Evolutionary conservation across 1,284 basidiomycete genomes (phyloP).

Genomic region (Spongiforma sp.): DNA sequence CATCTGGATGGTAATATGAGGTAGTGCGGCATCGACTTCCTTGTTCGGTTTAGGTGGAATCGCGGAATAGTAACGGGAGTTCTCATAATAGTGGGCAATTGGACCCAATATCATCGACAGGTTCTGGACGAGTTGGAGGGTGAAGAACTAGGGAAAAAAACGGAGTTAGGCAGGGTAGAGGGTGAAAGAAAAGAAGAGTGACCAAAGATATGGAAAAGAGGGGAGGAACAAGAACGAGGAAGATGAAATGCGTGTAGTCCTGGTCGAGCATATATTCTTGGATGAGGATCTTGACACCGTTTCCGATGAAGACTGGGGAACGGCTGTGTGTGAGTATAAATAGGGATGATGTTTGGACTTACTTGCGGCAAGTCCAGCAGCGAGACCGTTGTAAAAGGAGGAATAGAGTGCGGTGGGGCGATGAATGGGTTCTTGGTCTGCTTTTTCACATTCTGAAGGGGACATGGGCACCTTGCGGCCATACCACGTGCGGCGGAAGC

Average conservation of each 20-base stretch:
- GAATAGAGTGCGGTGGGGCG: constrained; percentile 74
- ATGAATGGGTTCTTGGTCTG: constrained; percentile 37
- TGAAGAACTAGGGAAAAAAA: constrained; percentile 56
- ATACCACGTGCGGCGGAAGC: constrained; percentile 39
- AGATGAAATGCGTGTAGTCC: constrained; percentile 63
- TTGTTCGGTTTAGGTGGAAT: constrained; percentile 61
- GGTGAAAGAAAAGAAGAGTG: constrained; percentile 29
- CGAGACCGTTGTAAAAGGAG: constrained; percentile 78
- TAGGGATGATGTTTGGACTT: constrained; percentile 27
- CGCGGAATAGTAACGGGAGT: constrained; percentile 76
- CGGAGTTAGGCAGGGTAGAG: neutral
- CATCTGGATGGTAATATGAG: constrained; percentile 79
- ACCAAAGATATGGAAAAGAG: constrained; percentile 78
- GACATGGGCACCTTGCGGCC: constrained; percentile 35
- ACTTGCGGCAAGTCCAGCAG: constrained; percentile 69
- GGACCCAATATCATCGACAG: constrained; percentile 70
- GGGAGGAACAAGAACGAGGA: constrained; percentile 68
- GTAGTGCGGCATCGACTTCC: constrained; percentile 63
- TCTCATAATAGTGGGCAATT: constrained; percentile 76
- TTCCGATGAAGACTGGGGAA: constrained; percentile 62
- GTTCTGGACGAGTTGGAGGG: constrained; percentile 64
- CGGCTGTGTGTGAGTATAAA: neutral
- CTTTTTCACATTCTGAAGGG: constrained; percentile 53
- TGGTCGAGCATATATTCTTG: constrained; percentile 74
- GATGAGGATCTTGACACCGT: constrained; percentile 62